Evolutionary conservation across 768 basidiomycete species (phyloP).

Genomic region (Xerocomus brunneocitrinus): DNA sequence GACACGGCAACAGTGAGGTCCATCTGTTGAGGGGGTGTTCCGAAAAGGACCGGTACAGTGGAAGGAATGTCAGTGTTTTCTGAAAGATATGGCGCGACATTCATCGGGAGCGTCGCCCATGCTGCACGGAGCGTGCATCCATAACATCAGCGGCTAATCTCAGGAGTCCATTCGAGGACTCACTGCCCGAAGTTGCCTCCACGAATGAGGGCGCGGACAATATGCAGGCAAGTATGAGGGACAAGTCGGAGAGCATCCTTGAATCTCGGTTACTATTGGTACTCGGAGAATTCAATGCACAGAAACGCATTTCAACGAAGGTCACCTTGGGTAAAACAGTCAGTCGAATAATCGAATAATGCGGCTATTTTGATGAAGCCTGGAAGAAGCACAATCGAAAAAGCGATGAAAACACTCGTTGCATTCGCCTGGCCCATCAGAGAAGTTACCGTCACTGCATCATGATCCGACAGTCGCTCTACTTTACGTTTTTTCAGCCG

Average conservation of each 20-base stretch:
- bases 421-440: not conserved
- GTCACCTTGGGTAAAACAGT: not conserved
- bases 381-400: not conserved
- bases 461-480: not conserved
- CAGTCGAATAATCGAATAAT: not conserved
- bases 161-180: not conserved
- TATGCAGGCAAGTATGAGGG: constrained; percentile 1
- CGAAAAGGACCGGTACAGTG: constrained; percentile 19
- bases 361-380: not conserved
- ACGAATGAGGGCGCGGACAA: constrained; percentile 3
- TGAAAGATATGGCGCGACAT: constrained; percentile 12
- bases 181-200: constrained; percentile 14
- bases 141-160: not conserved
- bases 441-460: not conserved
- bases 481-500: not conserved
- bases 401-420: not conserved
- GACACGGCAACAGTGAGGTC: constrained; percentile 22
- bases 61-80: constrained; percentile 9
- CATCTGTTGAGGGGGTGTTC: constrained; percentile 27
- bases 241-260: not conserved
- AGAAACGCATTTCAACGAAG: not conserved
- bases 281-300: not conserved
- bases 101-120: constrained; percentile 25
- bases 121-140: constrained; percentile 11
- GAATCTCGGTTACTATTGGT: not conserved